Conservation (phyloP, 768 basidiomycete genomes). For the Psilocybe sp. region DNA sequence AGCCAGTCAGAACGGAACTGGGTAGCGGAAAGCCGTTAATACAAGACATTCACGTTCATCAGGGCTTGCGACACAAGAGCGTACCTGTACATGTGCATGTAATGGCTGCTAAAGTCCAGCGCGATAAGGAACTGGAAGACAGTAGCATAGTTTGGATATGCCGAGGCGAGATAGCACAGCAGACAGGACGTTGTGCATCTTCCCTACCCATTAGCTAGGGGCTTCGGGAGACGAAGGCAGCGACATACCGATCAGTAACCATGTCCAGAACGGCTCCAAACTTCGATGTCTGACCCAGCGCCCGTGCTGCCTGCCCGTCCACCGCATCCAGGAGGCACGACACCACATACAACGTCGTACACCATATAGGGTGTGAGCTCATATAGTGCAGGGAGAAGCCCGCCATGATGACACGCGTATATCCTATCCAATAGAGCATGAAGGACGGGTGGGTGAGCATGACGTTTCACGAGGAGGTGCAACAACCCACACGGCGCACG, state of each 20-base stretch:
- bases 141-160: constrained; percentile 82
- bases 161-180: constrained; percentile 88
- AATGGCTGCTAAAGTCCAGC: constrained; percentile 96
- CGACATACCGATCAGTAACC: constrained; percentile 93
- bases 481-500: no score
- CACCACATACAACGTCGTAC: constrained; percentile 83
- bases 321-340: constrained; percentile 94
- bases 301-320: constrained; percentile 90
- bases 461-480: not conserved
- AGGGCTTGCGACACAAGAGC: constrained; percentile 4
- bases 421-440: constrained; percentile 49
- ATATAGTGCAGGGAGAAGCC: constrained; percentile 88
- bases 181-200: constrained; percentile 97
- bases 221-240: not conserved
- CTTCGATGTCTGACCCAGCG: constrained; percentile 87
- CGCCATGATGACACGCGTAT: constrained; percentile 87
- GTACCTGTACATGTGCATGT: constrained; percentile 99
- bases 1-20: constrained; percentile 94
- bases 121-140: constrained; percentile 94
- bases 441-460: constrained; percentile 10
- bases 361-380: constrained; percentile 92
- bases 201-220: constrained; percentile 5
- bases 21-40: constrained; percentile 1
- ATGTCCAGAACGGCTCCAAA: constrained; percentile 98
- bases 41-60: constrained; percentile 7